A percentile compares a stretch with the other conserved stretches of the same genome.
Evolutionary conservation across 208 protist species (phyloP).

Genomic region (Trypanosoma vivax): DNA sequence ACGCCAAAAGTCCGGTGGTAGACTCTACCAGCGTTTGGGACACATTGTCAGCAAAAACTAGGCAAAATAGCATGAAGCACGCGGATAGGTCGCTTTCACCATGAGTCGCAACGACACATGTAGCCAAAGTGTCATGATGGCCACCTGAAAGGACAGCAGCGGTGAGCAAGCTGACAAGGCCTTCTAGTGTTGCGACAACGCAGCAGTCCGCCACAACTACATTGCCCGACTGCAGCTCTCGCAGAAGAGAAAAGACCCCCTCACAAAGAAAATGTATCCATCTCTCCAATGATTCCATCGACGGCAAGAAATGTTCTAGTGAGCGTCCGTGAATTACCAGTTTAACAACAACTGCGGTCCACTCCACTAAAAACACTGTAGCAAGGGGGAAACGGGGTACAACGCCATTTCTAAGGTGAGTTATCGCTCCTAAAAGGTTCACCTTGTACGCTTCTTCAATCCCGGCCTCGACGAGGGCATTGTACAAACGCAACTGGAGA

Average conservation of each 20-base stretch:
- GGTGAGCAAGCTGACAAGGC: slow-evolving; percentile 10
- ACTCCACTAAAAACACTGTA: slow-evolving; percentile 14
- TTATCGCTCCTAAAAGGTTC: slow-evolving; percentile 2
- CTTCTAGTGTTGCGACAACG: slow-evolving; percentile 2
- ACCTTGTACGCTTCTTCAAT: neutral
- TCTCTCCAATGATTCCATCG: neutral
- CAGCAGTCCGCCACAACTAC: slow-evolving; percentile 4
- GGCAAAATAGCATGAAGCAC: slow-evolving; percentile 18
- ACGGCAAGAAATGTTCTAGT: neutral
- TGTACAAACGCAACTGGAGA: slow-evolving; percentile 14
- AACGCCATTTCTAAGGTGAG: slow-evolving; percentile 8
- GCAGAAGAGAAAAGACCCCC: slow-evolving; percentile 14
- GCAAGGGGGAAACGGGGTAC: slow-evolving; percentile 3
- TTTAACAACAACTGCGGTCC: slow-evolving; percentile 2
- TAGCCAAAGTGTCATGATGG: slow-evolving; percentile 10
- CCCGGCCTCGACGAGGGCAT: neutral
- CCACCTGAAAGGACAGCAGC: slow-evolving; percentile 1
- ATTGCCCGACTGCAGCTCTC: slow-evolving; percentile 19
- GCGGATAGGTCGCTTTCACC: slow-evolving; percentile 11
- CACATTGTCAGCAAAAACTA: slow-evolving; percentile 16
- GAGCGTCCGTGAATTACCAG: neutral
- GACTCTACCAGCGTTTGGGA: slow-evolving; percentile 9
- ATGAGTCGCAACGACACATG: slow-evolving; percentile 16
- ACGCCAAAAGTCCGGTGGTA: slow-evolving; percentile 9
- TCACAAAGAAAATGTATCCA: slow-evolving; percentile 20